phyloP scores from a whole-genome alignment of 208 protist genomes.

The Crithidia thermophila region DNA sequence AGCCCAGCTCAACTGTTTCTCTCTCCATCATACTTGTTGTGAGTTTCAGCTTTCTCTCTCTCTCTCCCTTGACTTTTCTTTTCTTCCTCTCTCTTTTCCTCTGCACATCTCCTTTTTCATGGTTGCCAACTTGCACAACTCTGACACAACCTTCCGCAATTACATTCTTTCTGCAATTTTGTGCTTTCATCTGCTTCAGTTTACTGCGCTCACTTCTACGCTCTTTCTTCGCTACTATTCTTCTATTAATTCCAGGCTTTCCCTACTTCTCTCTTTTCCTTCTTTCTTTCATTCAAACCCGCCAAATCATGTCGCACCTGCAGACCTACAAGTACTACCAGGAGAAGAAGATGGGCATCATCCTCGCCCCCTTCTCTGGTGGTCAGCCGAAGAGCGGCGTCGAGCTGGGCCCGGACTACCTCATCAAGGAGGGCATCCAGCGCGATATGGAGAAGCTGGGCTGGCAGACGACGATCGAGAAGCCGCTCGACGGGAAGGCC shows the following conservation, averaged over 20 bases:
- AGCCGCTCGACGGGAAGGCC: slow-evolving; percentile 36
- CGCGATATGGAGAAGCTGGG: slow-evolving; percentile 46
- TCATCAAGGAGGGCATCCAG: slow-evolving; percentile 43
- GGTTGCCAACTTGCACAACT: background rate
- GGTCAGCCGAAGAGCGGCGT: slow-evolving; percentile 51
- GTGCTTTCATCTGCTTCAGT: too few species aligned
- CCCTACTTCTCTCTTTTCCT: slow-evolving; percentile 18
- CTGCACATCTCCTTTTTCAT: background rate
- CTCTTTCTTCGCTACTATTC: background rate
- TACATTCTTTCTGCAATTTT: too few species aligned
- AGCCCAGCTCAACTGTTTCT: too few species aligned
- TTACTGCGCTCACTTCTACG: background rate
- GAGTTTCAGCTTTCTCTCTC: too few species aligned
- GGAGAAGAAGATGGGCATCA: slow-evolving; percentile 43
- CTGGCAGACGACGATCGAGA: slow-evolving; percentile 35
- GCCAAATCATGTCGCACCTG: slow-evolving; percentile 12
- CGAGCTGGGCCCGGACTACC: slow-evolving; percentile 46
- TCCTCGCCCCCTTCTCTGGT: slow-evolving; percentile 53
- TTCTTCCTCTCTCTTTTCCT: background rate
- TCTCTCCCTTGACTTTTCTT: too few species aligned
- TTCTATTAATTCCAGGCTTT: background rate
- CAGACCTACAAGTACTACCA: slow-evolving; percentile 53
- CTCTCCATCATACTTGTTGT: too few species aligned
- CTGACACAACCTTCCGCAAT: too few species aligned
- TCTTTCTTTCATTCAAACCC: slow-evolving; percentile 6